A percentile compares a stretch with the other conserved stretches of the same genome.
phyloP scores from a whole-genome alignment of 2,329 filamentous ascomycete genomes.

The Juglanconis oblonga region DNA sequence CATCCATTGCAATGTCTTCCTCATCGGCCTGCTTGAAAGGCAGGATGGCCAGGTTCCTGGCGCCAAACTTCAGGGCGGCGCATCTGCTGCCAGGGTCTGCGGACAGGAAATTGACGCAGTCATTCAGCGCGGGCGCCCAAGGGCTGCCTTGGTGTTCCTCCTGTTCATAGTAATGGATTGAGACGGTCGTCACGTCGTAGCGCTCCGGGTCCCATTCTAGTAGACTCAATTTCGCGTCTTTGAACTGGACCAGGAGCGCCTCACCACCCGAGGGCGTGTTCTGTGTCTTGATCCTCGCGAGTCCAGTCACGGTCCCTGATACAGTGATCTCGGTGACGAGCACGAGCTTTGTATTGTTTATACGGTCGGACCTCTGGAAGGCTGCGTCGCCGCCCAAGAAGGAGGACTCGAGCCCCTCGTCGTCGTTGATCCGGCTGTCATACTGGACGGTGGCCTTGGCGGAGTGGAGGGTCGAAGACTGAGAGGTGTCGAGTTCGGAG shows the following conservation, averaged over 20 bases:
- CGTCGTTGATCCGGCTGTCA: conserved; percentile 54
- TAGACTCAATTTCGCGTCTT: conserved; percentile 89
- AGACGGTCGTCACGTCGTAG: conserved; percentile 78
- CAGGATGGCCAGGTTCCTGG: conserved; percentile 84
- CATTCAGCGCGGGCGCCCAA: conserved; percentile 73
- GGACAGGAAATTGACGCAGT: conserved; percentile 76
- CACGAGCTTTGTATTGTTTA: conserved; percentile 72
- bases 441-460: conserved; percentile 44
- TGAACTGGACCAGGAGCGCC: conserved; percentile 77
- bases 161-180: conserved; percentile 97
- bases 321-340: conserved; percentile 82
- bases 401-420: conserved; percentile 63
- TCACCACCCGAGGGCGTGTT: conserved; percentile 78
- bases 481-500: conserved; percentile 55
- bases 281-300: conserved; percentile 72
- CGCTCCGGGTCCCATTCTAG: conserved; percentile 89
- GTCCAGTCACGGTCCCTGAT: conserved; percentile 77
- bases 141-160: conserved; percentile 82
- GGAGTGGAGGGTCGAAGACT: conserved; percentile 35
- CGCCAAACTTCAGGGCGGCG: conserved; percentile 88
- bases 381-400: conserved; percentile 63
- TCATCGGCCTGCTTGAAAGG: conserved; percentile 85
- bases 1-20: conserved; percentile 79
- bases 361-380: conserved; percentile 59
- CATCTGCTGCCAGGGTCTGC: conserved; percentile 92